These are phyloP conservation scores for Exserohilum rostratum DNA, from an alignment of 2,329 filamentous ascomycete species.

Conservation along the genomic window DNA sequence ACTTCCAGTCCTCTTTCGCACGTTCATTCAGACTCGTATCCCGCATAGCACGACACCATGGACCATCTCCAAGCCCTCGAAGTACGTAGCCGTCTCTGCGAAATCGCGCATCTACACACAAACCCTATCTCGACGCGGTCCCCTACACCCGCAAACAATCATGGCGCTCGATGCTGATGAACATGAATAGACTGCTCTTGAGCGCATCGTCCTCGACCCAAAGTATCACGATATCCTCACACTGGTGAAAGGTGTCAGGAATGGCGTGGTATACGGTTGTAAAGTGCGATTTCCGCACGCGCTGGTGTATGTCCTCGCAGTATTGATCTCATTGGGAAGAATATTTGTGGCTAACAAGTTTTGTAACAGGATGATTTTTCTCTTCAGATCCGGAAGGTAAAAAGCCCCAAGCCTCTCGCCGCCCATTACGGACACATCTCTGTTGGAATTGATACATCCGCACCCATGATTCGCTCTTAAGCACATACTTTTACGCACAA, in stretches of 20 bases:
- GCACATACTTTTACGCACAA: not conserved
- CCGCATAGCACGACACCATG: constrained; percentile 26
- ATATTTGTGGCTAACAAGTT: constrained; percentile 5
- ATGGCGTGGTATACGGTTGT: constrained; percentile 94
- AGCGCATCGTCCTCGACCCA: constrained; percentile 80
- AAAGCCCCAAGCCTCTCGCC: not conserved
- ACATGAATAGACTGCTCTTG: constrained; percentile 66
- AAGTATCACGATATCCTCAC: constrained; percentile 83
- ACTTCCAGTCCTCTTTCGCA: not conserved
- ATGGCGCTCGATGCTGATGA: constrained; percentile 9
- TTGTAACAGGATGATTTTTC: constrained; percentile 79
- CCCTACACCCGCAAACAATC: not conserved
- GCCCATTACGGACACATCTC: not conserved
- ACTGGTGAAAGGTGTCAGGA: constrained; percentile 90
- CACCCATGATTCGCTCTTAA: not conserved
- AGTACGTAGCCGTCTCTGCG: constrained; percentile 17
- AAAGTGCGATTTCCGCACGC: constrained; percentile 99
- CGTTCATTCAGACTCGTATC: not conserved
- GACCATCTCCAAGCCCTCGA: constrained; percentile 44
- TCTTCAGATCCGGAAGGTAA: constrained; percentile 90
- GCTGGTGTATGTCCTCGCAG: constrained; percentile 67
- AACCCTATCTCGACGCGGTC: not conserved
- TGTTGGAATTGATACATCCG: not conserved
- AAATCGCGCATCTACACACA: not conserved
- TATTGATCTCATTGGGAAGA: too few relatives aligned